Conservation (phyloP, 495 filamentous ascomycete genomes). For the Parmelia sp. region DNA sequence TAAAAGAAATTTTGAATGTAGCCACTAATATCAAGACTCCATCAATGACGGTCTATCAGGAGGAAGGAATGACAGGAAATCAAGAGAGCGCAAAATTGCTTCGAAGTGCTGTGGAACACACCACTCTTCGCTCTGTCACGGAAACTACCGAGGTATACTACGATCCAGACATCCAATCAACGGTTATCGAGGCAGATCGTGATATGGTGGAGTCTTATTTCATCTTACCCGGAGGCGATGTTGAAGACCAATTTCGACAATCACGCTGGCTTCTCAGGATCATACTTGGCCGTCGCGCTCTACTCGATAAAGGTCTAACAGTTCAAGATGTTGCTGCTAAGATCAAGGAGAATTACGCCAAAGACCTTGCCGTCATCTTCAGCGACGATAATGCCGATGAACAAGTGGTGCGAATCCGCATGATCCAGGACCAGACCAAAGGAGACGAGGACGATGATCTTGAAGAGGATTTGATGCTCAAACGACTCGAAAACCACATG, state of each 20-base stretch:
- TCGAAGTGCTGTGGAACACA: slow-evolving; percentile 86
- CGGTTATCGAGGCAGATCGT: slow-evolving; percentile 75
- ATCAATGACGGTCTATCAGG: slow-evolving; percentile 89
- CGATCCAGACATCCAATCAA: slow-evolving; percentile 82
- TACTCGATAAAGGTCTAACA: slow-evolving; percentile 88
- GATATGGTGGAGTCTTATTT: slow-evolving; percentile 98
- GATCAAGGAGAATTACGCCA: slow-evolving; percentile 82
- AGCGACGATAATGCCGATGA: slow-evolving; percentile 97
- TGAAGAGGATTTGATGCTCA: slow-evolving; percentile 84
- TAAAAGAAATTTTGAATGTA: slow-evolving; percentile 99
- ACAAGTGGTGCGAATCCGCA: slow-evolving; percentile 87
- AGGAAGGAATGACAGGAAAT: slow-evolving; percentile 46
- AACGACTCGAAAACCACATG: slow-evolving; percentile 82
- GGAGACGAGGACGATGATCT: slow-evolving; percentile 71
- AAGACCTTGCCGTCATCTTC: slow-evolving; percentile 87
- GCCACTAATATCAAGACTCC: slow-evolving; percentile 98
- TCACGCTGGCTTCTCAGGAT: slow-evolving; percentile 95
- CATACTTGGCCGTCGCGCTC: slow-evolving; percentile 82
- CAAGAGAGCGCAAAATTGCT: slow-evolving; percentile 80
- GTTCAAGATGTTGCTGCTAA: slow-evolving; percentile 87
- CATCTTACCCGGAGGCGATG: slow-evolving; percentile 78
- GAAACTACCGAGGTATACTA: slow-evolving; percentile 94
- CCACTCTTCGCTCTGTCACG: slow-evolving; percentile 85
- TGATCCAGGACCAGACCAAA: slow-evolving; percentile 65
- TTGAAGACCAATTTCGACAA: slow-evolving; percentile 65